Base-by-base conservation (phyloP, 176 grass and related monocot species). In the Aegilops sharonensis region DNA sequence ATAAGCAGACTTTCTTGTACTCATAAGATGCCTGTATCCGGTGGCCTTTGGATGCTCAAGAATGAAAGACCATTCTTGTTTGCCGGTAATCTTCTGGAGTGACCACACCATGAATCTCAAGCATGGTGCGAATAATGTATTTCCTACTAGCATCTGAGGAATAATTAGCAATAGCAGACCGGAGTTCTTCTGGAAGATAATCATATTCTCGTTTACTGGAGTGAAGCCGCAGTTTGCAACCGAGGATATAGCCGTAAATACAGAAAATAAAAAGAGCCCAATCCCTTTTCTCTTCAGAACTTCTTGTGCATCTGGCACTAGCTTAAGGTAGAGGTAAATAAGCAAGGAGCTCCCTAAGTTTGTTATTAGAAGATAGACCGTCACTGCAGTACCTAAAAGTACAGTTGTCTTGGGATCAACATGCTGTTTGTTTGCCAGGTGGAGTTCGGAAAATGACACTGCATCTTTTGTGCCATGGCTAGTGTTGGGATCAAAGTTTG, bases 131-230 rank as follows among this genome's bases (percentile, higher is more conserved):
- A 89, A 89, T 79, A 91, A 77, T 81, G 90, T 97, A 77, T 87
- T 92, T 40, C 92, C 86, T 20, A 66, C 84, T 79, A 94, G 82
- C 47, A 94, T 68, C 83, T 87, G 94, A 85, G 92, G 90, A 87
- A 94, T 89, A 72, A 92, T 82, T 61, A 97, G 11, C 59, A 97
- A 65, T 64, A 94, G 81, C 5, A 97, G 86, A 78, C 66, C 24
- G 27, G 86, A 85, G 63, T 92, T 90, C 63, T 88, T 92, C 37
- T 84, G 69, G 88, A 97, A 97, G 6, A 92, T 15, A 23, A 92
- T 25, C 94, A 97, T 97, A 80, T 94, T 94, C 82, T 97, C 92
- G 72, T 94, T 97, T 90, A 69, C 83, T 72, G 94, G 94, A 83
- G 60, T 94, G 86, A 97, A 97, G 37, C 94, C 94, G 67, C 94